Evolutionary conservation across 2,329 filamentous ascomycete genomes (phyloP).

Genomic region (Juglanconis oblonga): DNA sequence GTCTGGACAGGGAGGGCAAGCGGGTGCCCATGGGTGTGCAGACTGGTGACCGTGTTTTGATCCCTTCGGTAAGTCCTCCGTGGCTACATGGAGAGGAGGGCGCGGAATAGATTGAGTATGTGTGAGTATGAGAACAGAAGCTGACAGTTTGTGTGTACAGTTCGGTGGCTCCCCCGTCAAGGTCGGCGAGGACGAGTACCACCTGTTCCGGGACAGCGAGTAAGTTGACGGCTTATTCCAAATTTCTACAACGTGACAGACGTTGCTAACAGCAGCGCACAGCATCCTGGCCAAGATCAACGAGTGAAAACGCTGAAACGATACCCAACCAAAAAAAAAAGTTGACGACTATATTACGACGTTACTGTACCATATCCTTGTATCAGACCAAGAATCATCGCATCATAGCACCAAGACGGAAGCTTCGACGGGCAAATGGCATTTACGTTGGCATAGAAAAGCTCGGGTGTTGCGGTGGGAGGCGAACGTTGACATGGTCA

Average conservation of each 20-base stretch:
- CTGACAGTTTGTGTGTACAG: slow-evolving; percentile 44
- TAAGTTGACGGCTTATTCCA: slow-evolving; percentile 51
- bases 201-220: slow-evolving; percentile 97
- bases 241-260: neutral
- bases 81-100: neutral
- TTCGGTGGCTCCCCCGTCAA: slow-evolving; percentile 94
- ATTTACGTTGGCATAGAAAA: slow-evolving; percentile 14
- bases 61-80: slow-evolving; percentile 71
- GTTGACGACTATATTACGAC: slow-evolving; percentile 25
- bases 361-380: slow-evolving; percentile 21
- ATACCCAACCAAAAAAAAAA: slow-evolving; percentile 20
- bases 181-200: slow-evolving; percentile 95
- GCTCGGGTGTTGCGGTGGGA: neutral
- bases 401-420: slow-evolving; percentile 15
- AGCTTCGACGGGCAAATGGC: slow-evolving; percentile 12
- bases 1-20: slow-evolving; percentile 84
- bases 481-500: neutral
- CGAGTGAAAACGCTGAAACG: slow-evolving; percentile 61
- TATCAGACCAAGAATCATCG: slow-evolving; percentile 21
- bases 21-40: slow-evolving; percentile 78
- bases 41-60: slow-evolving; percentile 88
- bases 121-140: slow-evolving; percentile 13
- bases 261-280: slow-evolving; percentile 21
- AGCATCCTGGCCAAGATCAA: slow-evolving; percentile 99
- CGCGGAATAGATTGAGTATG: neutral